Conservation (phyloP, 1,284 basidiomycete species). For the Ceraceosorus guamensis region DNA sequence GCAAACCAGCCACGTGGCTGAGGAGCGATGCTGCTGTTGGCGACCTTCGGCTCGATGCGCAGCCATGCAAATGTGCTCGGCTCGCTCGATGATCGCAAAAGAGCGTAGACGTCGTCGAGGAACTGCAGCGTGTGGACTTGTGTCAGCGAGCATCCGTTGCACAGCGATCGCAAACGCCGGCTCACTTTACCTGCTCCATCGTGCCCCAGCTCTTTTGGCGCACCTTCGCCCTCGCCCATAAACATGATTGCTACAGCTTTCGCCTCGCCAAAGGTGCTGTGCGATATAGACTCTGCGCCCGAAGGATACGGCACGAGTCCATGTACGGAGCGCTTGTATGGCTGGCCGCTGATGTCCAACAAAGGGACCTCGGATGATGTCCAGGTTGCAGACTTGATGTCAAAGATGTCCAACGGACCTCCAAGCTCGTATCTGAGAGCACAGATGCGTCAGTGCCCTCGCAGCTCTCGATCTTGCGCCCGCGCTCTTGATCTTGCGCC, state of each 20-base stretch:
- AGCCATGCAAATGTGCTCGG: background rate
- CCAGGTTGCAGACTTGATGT: conserved; percentile 6
- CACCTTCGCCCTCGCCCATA: conserved; percentile 46
- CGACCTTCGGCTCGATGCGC: background rate
- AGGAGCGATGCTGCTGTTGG: background rate
- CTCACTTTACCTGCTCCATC: conserved; percentile 43
- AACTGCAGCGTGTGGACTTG: conserved; percentile 6
- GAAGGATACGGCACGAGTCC: conserved; percentile 13
- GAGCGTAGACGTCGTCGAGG: conserved; percentile 10
- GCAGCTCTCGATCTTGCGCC: background rate
- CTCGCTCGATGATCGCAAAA: background rate
- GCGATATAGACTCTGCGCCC: conserved; percentile 20
- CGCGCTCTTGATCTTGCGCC: background rate
- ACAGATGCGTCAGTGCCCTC: background rate
- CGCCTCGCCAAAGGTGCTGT: conserved; percentile 47
- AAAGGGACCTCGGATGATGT: conserved; percentile 6
- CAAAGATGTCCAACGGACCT: conserved; percentile 43
- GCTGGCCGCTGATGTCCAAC: conserved; percentile 7
- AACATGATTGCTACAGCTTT: conserved; percentile 43
- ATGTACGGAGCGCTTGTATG: conserved; percentile 13
- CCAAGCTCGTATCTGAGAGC: conserved; percentile 37
- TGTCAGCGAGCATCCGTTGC: background rate
- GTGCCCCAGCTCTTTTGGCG: conserved; percentile 45
- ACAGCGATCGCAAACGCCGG: no score
- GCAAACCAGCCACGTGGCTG: conserved; percentile 48